Evolutionary conservation across 768 basidiomycete genomes (phyloP), one percentile per base, ranked within the genome.

Genomic region (Leccinum boreale): DNA sequence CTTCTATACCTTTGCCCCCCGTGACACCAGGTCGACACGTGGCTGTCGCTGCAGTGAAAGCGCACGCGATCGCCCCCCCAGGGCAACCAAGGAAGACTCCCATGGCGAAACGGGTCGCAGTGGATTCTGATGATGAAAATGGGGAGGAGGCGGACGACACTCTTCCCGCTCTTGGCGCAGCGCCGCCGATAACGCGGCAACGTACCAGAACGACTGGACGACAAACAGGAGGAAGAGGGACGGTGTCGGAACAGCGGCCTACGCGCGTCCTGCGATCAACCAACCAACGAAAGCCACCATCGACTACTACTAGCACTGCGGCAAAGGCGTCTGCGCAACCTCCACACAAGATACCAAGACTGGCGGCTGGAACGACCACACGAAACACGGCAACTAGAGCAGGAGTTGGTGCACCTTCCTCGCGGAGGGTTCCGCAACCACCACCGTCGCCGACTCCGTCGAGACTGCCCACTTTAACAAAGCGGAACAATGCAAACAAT

Each of bases 31-130:
- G 85, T 65, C 85, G 86, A 57, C 87, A 92, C 63, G 79, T 91
- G 56, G 85, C 83, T 7, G 76, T 81, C 8, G 89, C 89, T 10
- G 75, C 86, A 11, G 87, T 87, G 10, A 85, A 84, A 58, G 88
- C 90, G 0, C 81, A 80, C 31, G 83, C 81, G 17, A 89, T 90
- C 21, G 81, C 83, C 11, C 87, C 92, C 19, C 90, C 89, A 9
- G 90, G 87, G 19, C 92, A 92, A 68, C 92, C 89, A 29, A 85
- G 87, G 63, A 97, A 96, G 77, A 94, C 93, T 1, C 94, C 94
- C 0, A 80, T 84, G 54, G 79, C 85, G 48, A 92, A 94, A 73
- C 85, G 89, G 39, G 60, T 79, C 10, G 84, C 85, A 1, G 78
- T 81, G 53, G 88, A 88, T 60, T 85, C 86, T 3, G 87, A 87